Conservation (phyloP, 768 basidiomycete species). For the Macrolepiota albuminosa region DNA sequence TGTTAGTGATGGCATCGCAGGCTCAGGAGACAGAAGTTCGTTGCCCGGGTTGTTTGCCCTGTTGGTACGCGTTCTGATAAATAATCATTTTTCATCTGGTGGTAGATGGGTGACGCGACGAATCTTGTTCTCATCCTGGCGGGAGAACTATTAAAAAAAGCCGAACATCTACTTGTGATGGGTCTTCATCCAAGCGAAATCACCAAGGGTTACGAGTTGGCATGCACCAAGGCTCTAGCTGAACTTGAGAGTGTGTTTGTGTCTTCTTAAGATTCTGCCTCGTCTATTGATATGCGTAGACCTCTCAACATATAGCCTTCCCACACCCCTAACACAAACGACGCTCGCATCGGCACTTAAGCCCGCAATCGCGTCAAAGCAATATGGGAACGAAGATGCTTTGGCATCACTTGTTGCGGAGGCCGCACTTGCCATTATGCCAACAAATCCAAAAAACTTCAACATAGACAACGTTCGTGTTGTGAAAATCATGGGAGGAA, state of each 20-base stretch:
- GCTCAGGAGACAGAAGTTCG: constrained; percentile 91
- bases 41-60: constrained; percentile 1
- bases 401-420: constrained; percentile 86
- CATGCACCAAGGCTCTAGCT: constrained; percentile 72
- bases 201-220: constrained; percentile 93
- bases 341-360: constrained; percentile 74
- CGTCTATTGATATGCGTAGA: constrained; percentile 35
- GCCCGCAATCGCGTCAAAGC: constrained; percentile 94
- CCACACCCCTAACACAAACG: constrained; percentile 64
- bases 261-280: not conserved
- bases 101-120: constrained; percentile 98
- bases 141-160: constrained; percentile 91
- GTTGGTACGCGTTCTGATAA: not conserved
- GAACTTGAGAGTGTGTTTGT: constrained; percentile 82
- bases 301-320: constrained; percentile 65
- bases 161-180: constrained; percentile 91
- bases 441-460: constrained; percentile 82
- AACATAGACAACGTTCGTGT: constrained; percentile 98
- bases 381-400: constrained; percentile 88
- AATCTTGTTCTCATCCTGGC: constrained; percentile 94
- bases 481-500: constrained; percentile 98
- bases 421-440: constrained; percentile 91
- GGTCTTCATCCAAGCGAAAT: constrained; percentile 96
- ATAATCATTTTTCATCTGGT: not conserved
- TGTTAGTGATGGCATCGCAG: constrained; percentile 98